Evolutionary conservation across 1,284 basidiomycete genomes (phyloP), one percentile per base, ranked within the genome.

Genomic region (Meripilus lineatus): DNA sequence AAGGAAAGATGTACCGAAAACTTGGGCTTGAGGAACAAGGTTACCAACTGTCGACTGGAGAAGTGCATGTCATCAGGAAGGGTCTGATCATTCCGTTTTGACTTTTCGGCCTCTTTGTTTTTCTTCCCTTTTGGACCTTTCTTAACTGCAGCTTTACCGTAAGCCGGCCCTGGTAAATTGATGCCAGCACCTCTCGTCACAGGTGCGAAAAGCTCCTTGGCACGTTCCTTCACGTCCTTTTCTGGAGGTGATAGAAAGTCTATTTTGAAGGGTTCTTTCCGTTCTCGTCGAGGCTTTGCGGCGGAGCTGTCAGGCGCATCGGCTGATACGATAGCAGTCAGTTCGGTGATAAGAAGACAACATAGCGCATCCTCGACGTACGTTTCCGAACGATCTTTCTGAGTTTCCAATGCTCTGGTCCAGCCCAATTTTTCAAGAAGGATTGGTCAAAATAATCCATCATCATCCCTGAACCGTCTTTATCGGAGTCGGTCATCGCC

Each of bases 31-130:
- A 97, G 68, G 74, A 98, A 98, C 32, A 99, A 66, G 3, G 92
- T 84, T 30, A 99, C 76, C 5, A 99, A 75, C 57, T 95, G 89
- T 51, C 84, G 76, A 57, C 85, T 91, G 41, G 85, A 89, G 63
- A 99, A 99, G 64, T 98, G 95, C 83, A 95, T 96, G 63, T 99
- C 95, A 56, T 97, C 93, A 1, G 95, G 95, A 39, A 99, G 72
- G 6, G 84, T 77, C 58, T 92, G 87, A 47, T 90, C 81, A 46
- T 88, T 82, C 33, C 78, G 81, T 67, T 79, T 87, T 54, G 80
- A 77, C 54, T 74, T 61, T 26, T 59, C 55, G 49, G 68, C 65
- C 53, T 67, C 63, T 44, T 58, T 53, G 50, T 61, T 77, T 41
- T 52, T 50, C 44, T 38, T 56, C 26, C 66, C 60, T 4, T 30